phyloP scores from a whole-genome alignment of 2,329 filamentous ascomycete genomes.

The Hortaea sp. region DNA sequence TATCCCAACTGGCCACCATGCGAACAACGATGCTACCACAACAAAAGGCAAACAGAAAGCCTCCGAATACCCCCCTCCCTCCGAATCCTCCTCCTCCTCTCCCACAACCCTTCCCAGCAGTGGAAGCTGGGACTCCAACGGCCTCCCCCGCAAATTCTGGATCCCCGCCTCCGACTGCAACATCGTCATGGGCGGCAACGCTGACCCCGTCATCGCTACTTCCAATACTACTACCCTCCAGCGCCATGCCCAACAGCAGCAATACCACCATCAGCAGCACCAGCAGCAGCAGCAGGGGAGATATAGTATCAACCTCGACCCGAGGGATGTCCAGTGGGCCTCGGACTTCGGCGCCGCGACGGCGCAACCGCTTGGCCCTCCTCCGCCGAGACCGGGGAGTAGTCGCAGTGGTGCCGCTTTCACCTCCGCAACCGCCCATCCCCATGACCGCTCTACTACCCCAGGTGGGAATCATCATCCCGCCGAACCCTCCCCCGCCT shows the following conservation, averaged over 20 bases:
- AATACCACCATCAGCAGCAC: constrained; percentile 32
- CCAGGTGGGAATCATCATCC: too few relatives aligned
- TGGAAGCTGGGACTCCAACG: constrained; percentile 45
- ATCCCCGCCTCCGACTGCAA: constrained; percentile 45
- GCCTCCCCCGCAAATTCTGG: constrained; percentile 47
- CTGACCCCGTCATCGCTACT: constrained; percentile 42
- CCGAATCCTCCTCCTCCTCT: too few relatives aligned
- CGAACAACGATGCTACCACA: not conserved
- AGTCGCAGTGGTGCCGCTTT: too few relatives aligned
- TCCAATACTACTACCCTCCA: constrained; percentile 31
- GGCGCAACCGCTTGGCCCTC: constrained; percentile 11
- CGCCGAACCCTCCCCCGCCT: not conserved
- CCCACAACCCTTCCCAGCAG: too few relatives aligned
- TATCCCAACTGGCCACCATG: not conserved
- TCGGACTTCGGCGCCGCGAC: constrained; percentile 44
- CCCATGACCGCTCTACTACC: too few relatives aligned
- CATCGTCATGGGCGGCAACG: constrained; percentile 45
- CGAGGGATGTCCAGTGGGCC: constrained; percentile 46
- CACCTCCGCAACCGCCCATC: too few relatives aligned
- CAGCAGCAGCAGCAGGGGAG: constrained; percentile 21
- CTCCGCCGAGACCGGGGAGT: constrained; percentile 10
- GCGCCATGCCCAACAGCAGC: constrained; percentile 29
- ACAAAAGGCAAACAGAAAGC: constrained; percentile 38
- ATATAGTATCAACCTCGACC: constrained; percentile 29
- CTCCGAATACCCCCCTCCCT: constrained; percentile 2